phyloP scores from a whole-genome alignment of 306 rosid species.

The Casuarina cunninghamiana region DNA sequence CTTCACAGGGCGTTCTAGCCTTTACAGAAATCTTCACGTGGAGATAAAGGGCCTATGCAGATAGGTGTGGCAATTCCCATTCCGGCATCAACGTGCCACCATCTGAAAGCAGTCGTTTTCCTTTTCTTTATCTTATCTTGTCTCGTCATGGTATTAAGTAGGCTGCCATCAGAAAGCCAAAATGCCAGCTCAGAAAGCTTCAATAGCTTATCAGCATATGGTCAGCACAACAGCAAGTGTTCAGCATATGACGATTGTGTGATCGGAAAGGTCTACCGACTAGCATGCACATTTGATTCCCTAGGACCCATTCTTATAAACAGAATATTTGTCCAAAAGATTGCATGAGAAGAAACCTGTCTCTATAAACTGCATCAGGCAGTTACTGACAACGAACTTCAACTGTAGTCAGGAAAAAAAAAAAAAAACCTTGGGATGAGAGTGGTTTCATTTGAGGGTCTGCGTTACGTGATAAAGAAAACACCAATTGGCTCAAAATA shows the following conservation, averaged over 20 bases:
- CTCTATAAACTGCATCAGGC: background rate
- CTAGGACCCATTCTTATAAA: background rate
- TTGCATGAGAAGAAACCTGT: background rate
- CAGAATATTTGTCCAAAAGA: background rate
- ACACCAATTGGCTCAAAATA: background rate
- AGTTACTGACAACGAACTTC: background rate
- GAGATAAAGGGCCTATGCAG: background rate
- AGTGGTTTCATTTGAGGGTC: background rate
- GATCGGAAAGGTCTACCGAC: background rate
- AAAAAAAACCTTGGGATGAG: too few relatives aligned
- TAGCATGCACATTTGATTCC: background rate
- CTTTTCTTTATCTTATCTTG: background rate
- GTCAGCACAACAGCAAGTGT: slow-evolving; percentile 1
- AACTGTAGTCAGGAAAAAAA: background rate
- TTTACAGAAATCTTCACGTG: background rate
- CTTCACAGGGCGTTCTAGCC: background rate
- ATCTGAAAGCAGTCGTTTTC: background rate
- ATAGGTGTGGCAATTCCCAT: background rate
- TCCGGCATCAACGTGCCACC: background rate
- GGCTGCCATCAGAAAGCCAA: slow-evolving; percentile 9
- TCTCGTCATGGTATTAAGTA: background rate
- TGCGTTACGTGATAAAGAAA: background rate
- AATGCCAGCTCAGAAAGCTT: background rate
- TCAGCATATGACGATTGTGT: background rate
- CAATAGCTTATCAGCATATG: background rate